Base-by-base conservation (phyloP, 495 filamentous ascomycete genomes). In the Aspergillus mulundensis region DNA sequence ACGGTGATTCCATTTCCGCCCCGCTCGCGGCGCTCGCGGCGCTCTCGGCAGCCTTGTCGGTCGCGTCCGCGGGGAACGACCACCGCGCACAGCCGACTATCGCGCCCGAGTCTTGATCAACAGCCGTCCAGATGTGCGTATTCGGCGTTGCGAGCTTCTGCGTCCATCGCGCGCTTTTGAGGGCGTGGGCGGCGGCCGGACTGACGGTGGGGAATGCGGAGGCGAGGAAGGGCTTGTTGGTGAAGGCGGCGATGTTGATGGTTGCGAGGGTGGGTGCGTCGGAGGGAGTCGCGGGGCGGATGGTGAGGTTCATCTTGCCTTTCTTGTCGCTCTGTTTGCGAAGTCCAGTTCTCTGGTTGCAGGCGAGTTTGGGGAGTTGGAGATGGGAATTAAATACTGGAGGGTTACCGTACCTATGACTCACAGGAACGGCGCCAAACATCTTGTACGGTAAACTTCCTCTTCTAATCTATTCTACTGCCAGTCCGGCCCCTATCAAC, bases 231-330 rank as follows among this genome's bases (percentile, higher is more conserved):
- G 7, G 18, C 23, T 59, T 56, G 36, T 43, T 42, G 5, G 25
- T 8, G 51, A 65, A 65, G 21, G 50, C 44, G 19, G 10, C 5
- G 54, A 65, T 53, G 57, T 62, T 65, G 53, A 65, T 54, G n/a
- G 18, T 11, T 1, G 49, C 59, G 7, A 65, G 47, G 1, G 36
- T 28, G 16, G 57, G 40, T 16, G 41, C 41, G 57, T 61, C 59
- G 18, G 51, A 20, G n/a, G 55, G 46, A 23, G 46, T 58, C 0
- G 62, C 59, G 50, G 52, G 50, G 54, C 57, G 62, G 54, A 59
- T 58, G 1, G 23, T 23, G 30, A 61, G 47, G 1, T 14, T 14
- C 41, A 50, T 57, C 48, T 54, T 59, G 25, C 8, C 21, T 24
- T 50, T 42, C 34, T 14, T 36, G 5, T 36, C 8, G 25, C 25